Evolutionary conservation across 495 filamentous ascomycete species (phyloP).

Genomic region (Penicillium soppii): DNA sequence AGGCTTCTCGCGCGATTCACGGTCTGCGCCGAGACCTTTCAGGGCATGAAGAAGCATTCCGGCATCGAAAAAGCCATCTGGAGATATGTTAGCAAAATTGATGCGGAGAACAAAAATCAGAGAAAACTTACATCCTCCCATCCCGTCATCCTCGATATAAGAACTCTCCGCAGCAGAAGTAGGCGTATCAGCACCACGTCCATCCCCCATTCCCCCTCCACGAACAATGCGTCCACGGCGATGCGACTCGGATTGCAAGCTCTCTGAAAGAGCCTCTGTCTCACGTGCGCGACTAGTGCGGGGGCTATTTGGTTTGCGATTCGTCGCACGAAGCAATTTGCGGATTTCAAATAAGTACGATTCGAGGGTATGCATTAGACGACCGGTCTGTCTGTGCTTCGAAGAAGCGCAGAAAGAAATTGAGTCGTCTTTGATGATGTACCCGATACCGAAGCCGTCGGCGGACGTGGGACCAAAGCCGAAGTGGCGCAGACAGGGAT

Average conservation of each 20-base stretch:
- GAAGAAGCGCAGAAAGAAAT: slow-evolving; percentile 89
- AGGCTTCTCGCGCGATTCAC: slow-evolving; percentile 46
- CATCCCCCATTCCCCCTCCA: slow-evolving; percentile 35
- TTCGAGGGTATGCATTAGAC: slow-evolving; percentile 87
- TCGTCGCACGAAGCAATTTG: slow-evolving; percentile 70
- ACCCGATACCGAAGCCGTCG: slow-evolving; percentile 96
- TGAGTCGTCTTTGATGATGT: slow-evolving; percentile 96
- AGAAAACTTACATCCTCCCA: slow-evolving; percentile 81
- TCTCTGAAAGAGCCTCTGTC: slow-evolving; percentile 56
- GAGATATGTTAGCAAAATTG: slow-evolving; percentile 20
- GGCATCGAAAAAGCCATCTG: slow-evolving; percentile 95
- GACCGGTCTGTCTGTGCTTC: slow-evolving; percentile 88
- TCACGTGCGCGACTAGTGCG: slow-evolving; percentile 65
- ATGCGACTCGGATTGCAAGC: slow-evolving; percentile 37
- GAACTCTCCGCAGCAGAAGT: slow-evolving; percentile 61
- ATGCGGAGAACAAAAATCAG: slow-evolving; percentile 7
- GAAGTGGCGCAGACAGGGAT: slow-evolving; percentile 93
- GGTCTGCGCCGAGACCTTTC: slow-evolving; percentile 58
- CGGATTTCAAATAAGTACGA: slow-evolving; percentile 87
- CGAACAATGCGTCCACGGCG: slow-evolving; percentile 48
- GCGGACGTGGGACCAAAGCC: slow-evolving; percentile 94
- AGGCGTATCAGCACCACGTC: slow-evolving; percentile 50
- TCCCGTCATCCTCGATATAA: slow-evolving; percentile 81
- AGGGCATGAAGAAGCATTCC: slow-evolving; percentile 89
- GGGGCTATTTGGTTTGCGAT: slow-evolving; percentile 52